Conservation (phyloP, 1,284 basidiomycete genomes). For the Takashimella koratensis region DNA sequence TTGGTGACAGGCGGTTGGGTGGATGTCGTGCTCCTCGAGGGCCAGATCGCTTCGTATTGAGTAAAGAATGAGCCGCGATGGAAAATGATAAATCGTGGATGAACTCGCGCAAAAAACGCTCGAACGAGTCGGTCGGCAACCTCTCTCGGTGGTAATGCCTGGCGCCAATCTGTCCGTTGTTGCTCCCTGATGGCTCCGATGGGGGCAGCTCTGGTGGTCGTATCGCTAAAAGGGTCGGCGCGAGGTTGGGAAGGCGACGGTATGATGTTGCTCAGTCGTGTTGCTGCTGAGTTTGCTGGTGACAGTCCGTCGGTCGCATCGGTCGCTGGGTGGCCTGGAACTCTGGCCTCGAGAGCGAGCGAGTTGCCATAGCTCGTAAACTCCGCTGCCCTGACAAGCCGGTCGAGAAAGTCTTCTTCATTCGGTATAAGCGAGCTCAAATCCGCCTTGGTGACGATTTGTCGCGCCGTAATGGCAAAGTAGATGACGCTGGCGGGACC, state of each 20-base stretch:
- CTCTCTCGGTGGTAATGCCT: constrained; percentile 3
- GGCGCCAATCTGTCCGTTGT: not conserved
- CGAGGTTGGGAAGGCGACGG: not conserved
- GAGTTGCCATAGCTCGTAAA: constrained; percentile 16
- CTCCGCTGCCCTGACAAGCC: constrained; percentile 16
- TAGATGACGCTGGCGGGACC: constrained; percentile 15
- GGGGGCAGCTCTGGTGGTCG: not conserved
- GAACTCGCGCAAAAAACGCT: constrained; percentile 18
- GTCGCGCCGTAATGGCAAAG: constrained; percentile 11
- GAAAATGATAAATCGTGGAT: constrained; percentile 17
- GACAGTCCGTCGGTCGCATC: constrained; percentile 5
- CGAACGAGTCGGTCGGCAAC: constrained; percentile 6
- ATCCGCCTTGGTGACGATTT: constrained; percentile 14
- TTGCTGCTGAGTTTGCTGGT: not conserved
- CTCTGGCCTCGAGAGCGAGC: constrained; percentile 13
- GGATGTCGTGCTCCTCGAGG: not conserved
- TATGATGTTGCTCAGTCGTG: not conserved
- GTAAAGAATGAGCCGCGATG: constrained; percentile 15
- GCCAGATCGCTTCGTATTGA: constrained; percentile 4
- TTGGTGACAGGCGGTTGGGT: not conserved
- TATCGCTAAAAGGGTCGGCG: not conserved
- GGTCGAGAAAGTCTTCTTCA: constrained; percentile 13
- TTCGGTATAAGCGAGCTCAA: constrained; percentile 6
- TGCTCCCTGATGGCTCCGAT: not conserved
- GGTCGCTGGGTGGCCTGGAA: constrained; percentile 14